Percentiles rank a stretch among this genome's conserved stretches.
These are phyloP conservation scores for Aphanomyces invadans DNA, from an alignment of 352 stramenopile genomes.

Conservation along the genomic window DNA sequence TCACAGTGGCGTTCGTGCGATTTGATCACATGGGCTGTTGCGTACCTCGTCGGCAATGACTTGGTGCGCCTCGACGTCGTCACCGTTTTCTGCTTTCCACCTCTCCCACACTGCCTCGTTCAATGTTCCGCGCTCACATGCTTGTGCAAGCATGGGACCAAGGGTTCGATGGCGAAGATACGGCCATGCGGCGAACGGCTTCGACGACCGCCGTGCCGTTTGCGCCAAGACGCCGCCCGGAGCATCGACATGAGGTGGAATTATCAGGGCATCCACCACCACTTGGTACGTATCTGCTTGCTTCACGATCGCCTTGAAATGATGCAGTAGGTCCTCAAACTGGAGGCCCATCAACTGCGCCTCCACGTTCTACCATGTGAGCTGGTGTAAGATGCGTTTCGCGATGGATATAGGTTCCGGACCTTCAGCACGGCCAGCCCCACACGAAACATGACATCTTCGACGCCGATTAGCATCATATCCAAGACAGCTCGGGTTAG, in stretches of 20 bases:
- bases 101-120: conserved; percentile 36
- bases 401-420: background rate
- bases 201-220: conserved; percentile 38
- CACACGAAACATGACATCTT: conserved; percentile 74
- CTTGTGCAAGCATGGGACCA: conserved; percentile 32
- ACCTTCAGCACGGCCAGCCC: conserved; percentile 73
- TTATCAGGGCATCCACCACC: conserved; percentile 48
- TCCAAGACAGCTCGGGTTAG: conserved; percentile 78
- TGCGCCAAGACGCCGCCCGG: conserved; percentile 1
- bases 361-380: conserved; percentile 37
- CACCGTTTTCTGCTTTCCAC: conserved; percentile 33
- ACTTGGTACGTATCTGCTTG: conserved; percentile 74
- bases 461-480: conserved; percentile 70
- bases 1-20: background rate
- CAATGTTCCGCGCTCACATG: conserved; percentile 6
- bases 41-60: conserved; percentile 57
- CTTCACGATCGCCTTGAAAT: conserved; percentile 71
- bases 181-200: conserved; percentile 34
- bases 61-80: conserved; percentile 23
- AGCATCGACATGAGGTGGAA: conserved; percentile 37
- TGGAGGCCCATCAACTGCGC: conserved; percentile 76
- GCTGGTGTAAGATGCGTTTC: background rate
- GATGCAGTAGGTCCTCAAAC: conserved; percentile 74
- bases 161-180: conserved; percentile 41
- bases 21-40: background rate